These are phyloP conservation scores for Apiosordaria backusii DNA, from an alignment of 495 filamentous ascomycete species.

Conservation along the genomic window DNA sequence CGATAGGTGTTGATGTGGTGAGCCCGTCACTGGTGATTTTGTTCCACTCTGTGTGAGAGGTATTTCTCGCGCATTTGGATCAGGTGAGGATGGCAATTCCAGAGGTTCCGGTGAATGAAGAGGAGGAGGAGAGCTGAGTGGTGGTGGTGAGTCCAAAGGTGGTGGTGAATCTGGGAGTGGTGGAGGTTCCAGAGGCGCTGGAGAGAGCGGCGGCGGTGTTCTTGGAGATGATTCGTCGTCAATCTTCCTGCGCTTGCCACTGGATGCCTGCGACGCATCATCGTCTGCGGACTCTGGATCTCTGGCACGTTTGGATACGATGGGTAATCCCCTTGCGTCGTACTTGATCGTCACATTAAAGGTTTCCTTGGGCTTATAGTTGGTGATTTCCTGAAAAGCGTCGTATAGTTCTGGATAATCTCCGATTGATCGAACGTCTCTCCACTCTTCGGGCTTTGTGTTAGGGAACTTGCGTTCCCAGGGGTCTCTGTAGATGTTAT, in stretches of 20 bases:
- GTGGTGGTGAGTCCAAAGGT: neutral
- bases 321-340: neutral
- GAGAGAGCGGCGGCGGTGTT: neutral
- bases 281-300: neutral
- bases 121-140: neutral
- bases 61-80: neutral
- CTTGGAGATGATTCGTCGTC: neutral
- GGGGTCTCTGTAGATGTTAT: slow-evolving; percentile 10
- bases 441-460: neutral
- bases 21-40: neutral
- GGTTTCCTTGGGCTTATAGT: neutral
- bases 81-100: neutral
- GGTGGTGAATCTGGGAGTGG: neutral
- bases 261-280: neutral
- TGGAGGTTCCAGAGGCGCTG: neutral
- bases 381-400: neutral
- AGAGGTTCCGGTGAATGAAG: neutral
- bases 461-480: slow-evolving; percentile 12
- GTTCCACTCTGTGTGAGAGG: neutral
- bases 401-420: slow-evolving; percentile 10
- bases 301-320: neutral
- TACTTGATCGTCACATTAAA: neutral
- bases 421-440: neutral
- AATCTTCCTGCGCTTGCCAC: neutral
- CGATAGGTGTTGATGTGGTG: no score